phyloP scores from a whole-genome alignment of 1,284 basidiomycete genomes.

The Ganoderma multipileum region DNA sequence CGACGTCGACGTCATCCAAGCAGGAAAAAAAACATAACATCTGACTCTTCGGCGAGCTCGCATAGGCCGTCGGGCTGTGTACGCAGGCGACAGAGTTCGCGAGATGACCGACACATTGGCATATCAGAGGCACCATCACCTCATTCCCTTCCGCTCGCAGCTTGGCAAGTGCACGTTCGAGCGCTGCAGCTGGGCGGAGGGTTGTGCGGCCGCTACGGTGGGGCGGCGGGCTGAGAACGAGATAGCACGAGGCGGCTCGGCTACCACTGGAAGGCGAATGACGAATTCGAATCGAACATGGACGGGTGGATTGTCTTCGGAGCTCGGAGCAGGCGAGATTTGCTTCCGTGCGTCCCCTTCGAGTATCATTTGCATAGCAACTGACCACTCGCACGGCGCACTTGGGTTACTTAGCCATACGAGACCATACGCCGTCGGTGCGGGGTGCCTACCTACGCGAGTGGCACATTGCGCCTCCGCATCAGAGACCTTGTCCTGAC shows the following conservation, averaged over 20 bases:
- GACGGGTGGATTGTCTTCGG: slow-evolving; percentile 11
- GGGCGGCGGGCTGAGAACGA: no score
- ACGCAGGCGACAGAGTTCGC: background rate
- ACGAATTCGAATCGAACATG: background rate
- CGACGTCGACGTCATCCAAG: background rate
- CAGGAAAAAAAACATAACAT: background rate
- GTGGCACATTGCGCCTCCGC: slow-evolving; percentile 8
- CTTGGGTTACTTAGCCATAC: background rate
- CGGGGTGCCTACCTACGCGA: background rate
- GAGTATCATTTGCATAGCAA: slow-evolving; percentile 28
- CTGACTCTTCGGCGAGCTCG: background rate
- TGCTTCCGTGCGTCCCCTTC: slow-evolving; percentile 23
- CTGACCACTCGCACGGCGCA: slow-evolving; percentile 12
- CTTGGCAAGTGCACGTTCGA: background rate
- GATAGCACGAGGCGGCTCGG: background rate
- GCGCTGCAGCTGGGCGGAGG: background rate
- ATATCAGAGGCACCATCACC: background rate
- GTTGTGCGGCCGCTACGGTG: background rate
- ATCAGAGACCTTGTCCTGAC: background rate
- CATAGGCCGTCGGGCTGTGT: slow-evolving; percentile 10
- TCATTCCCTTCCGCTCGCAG: slow-evolving; percentile 5
- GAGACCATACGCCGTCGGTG: background rate
- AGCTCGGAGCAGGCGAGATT: slow-evolving; percentile 21
- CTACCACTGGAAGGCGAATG: background rate
- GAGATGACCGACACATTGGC: background rate